phyloP scores from a whole-genome alignment of 208 protist species.

The Wallacemonas sp. region DNA sequence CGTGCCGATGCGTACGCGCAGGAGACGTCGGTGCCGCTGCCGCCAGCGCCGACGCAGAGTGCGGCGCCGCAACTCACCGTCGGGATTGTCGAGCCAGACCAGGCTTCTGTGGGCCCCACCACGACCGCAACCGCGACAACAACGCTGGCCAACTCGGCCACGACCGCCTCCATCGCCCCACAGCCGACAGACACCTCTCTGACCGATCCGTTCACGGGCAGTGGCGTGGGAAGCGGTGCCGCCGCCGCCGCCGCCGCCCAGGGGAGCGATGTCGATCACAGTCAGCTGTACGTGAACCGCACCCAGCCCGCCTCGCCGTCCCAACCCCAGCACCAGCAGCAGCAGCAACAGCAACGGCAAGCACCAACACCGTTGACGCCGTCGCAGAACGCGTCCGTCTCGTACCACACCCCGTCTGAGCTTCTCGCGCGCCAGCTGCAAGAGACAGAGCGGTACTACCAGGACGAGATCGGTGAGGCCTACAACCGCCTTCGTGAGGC shows the following conservation, averaged over 20 bases:
- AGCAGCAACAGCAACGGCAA: not conserved
- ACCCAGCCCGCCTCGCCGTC: not conserved
- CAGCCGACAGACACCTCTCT: not conserved
- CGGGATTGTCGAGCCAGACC: not conserved
- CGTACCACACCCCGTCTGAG: constrained; percentile 21
- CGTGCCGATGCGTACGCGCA: constrained; percentile 11
- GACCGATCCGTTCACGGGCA: constrained; percentile 4
- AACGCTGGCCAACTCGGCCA: too few relatives aligned
- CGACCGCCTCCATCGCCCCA: not conserved
- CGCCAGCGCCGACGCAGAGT: not conserved
- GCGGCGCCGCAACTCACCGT: not conserved
- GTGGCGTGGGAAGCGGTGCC: not conserved
- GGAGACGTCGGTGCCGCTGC: not conserved
- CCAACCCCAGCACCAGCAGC: not conserved
- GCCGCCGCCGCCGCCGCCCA: not conserved
- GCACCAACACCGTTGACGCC: not conserved
- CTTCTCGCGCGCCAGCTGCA: constrained; percentile 28
- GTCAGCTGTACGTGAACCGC: not conserved
- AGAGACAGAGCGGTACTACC: constrained; percentile 24
- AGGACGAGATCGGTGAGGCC: constrained; percentile 45
- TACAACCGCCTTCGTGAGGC: constrained; percentile 57
- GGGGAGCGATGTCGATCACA: not conserved
- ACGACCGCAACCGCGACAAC: not conserved
- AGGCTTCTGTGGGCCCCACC: too few relatives aligned
- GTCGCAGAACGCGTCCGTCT: constrained; percentile 2